Evolutionary conservation across 2,329 filamentous ascomycete genomes (phyloP).

Genomic region (Xylariaceae sp.): DNA sequence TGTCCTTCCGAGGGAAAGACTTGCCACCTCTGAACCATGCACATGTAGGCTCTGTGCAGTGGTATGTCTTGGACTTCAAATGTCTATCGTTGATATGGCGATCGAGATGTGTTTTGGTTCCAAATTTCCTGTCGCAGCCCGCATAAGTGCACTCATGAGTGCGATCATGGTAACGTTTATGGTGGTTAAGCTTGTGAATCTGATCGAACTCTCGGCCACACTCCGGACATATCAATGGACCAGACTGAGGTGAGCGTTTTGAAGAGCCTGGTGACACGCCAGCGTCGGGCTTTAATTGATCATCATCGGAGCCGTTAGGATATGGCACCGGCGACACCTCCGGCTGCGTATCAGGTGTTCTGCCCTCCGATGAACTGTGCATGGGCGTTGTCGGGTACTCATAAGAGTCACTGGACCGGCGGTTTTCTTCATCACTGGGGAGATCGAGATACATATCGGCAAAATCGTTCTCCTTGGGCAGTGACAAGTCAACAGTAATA

Average conservation of each 20-base stretch:
- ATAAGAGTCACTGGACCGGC: slow-evolving; percentile 29
- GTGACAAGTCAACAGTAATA: slow-evolving; percentile 17
- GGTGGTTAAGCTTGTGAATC: slow-evolving; percentile 57
- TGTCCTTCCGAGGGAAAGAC: slow-evolving; percentile 57
- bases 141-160: slow-evolving; percentile 41
- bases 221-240: slow-evolving; percentile 35
- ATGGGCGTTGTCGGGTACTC: slow-evolving; percentile 29
- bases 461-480: slow-evolving; percentile 14
- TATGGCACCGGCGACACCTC: slow-evolving; percentile 31
- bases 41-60: slow-evolving; percentile 51
- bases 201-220: slow-evolving; percentile 49
- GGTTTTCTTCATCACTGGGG: slow-evolving; percentile 29
- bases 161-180: slow-evolving; percentile 57
- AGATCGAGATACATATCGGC: slow-evolving; percentile 29
- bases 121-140: slow-evolving; percentile 52
- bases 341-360: slow-evolving; percentile 32
- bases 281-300: slow-evolving; percentile 25
- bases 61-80: slow-evolving; percentile 54
- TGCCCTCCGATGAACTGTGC: slow-evolving; percentile 30
- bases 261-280: slow-evolving; percentile 28
- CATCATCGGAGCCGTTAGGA: slow-evolving; percentile 19
- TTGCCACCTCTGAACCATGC: slow-evolving; percentile 55
- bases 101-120: slow-evolving; percentile 57
- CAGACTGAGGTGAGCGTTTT: slow-evolving; percentile 22
- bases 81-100: slow-evolving; percentile 59